Evolutionary conservation across 306 rosid species (phyloP).

Genomic region (Quercus dentata): DNA sequence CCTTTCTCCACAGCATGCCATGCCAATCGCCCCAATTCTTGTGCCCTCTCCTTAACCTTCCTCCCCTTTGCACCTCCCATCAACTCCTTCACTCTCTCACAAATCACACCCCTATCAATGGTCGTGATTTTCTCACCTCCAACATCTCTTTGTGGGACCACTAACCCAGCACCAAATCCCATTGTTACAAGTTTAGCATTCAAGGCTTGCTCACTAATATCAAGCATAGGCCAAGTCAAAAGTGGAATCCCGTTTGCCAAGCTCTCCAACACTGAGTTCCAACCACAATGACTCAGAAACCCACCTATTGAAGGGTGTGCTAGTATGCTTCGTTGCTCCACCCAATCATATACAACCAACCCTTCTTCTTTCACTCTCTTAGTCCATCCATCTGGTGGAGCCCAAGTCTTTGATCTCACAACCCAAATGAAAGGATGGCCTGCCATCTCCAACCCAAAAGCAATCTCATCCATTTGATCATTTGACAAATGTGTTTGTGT

Average conservation of each 20-base stretch:
- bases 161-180: constrained; percentile 4
- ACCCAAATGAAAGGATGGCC: constrained; percentile 16
- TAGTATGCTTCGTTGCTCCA: constrained; percentile 22
- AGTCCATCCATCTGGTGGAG: not conserved
- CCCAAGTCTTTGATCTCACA: constrained; percentile 22
- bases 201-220: constrained; percentile 19
- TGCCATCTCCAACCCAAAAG: constrained; percentile 21
- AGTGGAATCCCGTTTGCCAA: constrained; percentile 23
- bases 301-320: constrained; percentile 5
- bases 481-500: constrained; percentile 5
- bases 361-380: constrained; percentile 12
- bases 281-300: constrained; percentile 34
- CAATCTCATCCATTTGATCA: constrained; percentile 24
- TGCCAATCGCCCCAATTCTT: constrained; percentile 6
- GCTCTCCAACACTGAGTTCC: constrained; percentile 33
- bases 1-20: constrained; percentile 12
- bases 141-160: not conserved
- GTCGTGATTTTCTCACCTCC: not conserved
- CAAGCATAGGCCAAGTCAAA: constrained; percentile 29
- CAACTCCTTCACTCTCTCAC: constrained; percentile 28
- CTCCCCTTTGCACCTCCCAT: constrained; percentile 19
- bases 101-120: not conserved
- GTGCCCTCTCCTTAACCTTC: constrained; percentile 15
- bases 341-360: constrained; percentile 18
- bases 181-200: constrained; percentile 15